Base-by-base conservation (phyloP, 106 monocot genomes). In the Agapanthus africanus region DNA sequence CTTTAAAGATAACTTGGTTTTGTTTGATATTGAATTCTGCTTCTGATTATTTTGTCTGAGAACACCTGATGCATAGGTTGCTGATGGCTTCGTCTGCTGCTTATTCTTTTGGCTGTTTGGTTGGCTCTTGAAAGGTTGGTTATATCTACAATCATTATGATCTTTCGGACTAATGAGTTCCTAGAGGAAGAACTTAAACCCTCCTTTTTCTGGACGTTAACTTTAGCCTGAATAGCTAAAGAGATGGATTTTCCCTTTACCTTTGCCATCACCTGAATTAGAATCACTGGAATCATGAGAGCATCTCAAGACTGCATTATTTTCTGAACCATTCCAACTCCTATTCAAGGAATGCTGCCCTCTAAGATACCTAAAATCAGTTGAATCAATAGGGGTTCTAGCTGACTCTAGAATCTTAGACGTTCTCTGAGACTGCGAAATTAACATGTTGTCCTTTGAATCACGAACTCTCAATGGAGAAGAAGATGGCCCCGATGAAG, bases 31-130 rank as follows among this genome's bases (percentile, higher is more conserved):
- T 62, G 64, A 79, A 63, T 88, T 91, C 73, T 95, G 86, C 41
- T 95, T 95, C 59, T 82, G 78, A 70, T 88, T 84, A 72, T 95
- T 95, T 79, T 91, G 95, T 70, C 76, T 85, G 40, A 84, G 79
- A 28, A 84, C 81, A 70, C 61, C 30, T 60, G 85, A 88, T n/a
- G 71, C 11, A 64, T 41, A 69, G 13, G 75, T 40, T 54, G 52
- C 30, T 59, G 59, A 69, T 39, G 41, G 28, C 50, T 76, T 81
- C 30, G 67, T 78, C 69, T 81, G 85, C 37, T 54, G 70, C 30
- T 78, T 93, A 74, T 75, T 78, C 72, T 63, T 85, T 27, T 66
- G 81, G 65, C 42, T 70, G 39, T 42, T 92, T 54, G 51, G 5
- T 38, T 76, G 73, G 54, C 56, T 78, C 41, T 72, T 87, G 18